Evolutionary conservation across 2,329 filamentous ascomycete species (phyloP), one percentile per base, ranked within the genome.

Genomic region (Beauveria asiatica): DNA sequence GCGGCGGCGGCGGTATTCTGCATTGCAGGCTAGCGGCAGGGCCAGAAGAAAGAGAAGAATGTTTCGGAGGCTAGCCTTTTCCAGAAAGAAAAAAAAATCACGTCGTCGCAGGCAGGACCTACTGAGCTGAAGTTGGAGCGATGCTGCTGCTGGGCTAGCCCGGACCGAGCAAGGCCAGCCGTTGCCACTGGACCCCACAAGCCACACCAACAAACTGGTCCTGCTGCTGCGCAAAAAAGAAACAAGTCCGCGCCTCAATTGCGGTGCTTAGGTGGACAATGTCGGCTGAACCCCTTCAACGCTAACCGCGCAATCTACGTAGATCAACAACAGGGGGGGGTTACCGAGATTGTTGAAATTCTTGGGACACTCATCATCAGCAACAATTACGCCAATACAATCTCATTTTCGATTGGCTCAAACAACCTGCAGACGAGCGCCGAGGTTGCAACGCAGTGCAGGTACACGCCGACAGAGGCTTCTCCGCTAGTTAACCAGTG

Each of bases 261-360:
- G 33, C 33, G 33, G 33, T 19, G 16, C n/a, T 3, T 21, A 11
- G n/a, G n/a, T 57, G 25, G 45, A 57, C 55, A 45, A 50, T 50
- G 55, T 45, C 55, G 55, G 55, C 55, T 57, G 55, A 57, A 57
- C 55, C 55, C 27, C 27, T 49, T 27, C 44, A 56, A 57, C 55
- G 55, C 55, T 57, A 57, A 56, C 55, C 33, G 45, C 55, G 45
- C 44, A 57, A 30, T 49, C 45, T 57, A 49, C 21, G 30, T 30
- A 57, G 44, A 49, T 57, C 50, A 53, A 37, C 30, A 11, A 7
- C 41, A 45, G 25, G 52, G 41, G 52, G 41, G 23, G 52, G 23
- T 30, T 50, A 37, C 33, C 13, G 23, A 16, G 21, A 30, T 45
- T 55, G 21, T 45, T 19, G 33, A 37, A 37, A 37, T 37, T 5